A percentile compares a stretch with the other conserved stretches of the same genome.
Evolutionary conservation across 2,329 filamentous ascomycete species (phyloP).

Genomic region (Colletotrichum trifolii): DNA sequence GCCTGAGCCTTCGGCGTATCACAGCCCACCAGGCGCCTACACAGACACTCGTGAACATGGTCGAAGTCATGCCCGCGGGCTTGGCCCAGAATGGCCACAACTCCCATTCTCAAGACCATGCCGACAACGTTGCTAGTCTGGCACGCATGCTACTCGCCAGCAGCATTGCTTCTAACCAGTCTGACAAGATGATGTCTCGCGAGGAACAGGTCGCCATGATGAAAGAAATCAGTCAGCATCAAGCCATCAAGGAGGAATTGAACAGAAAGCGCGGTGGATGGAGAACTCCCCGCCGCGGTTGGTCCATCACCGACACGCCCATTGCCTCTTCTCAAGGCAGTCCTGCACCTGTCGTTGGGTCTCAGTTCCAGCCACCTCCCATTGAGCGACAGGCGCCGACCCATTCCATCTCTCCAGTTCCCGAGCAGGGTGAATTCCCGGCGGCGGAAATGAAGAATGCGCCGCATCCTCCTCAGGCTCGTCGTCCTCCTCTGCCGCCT

Average conservation of each 20-base stretch:
- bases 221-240: conserved; percentile 51
- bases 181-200: conserved; percentile 45
- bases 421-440: conserved; percentile 39
- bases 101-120: conserved; percentile 31
- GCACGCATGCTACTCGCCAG: conserved; percentile 37
- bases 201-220: conserved; percentile 55
- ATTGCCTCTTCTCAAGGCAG: conserved; percentile 36
- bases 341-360: conserved; percentile 12
- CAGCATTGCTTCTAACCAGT: conserved; percentile 35
- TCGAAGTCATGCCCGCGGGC: conserved; percentile 45
- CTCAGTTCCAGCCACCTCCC: neutral
- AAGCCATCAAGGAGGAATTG: conserved; percentile 50
- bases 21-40: neutral
- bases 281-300: conserved; percentile 56
- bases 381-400: neutral
- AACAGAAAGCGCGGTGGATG: conserved; percentile 49
- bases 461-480: conserved; percentile 34
- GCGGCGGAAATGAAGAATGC: conserved; percentile 27
- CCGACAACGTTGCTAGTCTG: conserved; percentile 36
- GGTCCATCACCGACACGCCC: conserved; percentile 58
- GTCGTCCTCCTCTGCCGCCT: conserved; percentile 52
- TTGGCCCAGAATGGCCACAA: conserved; percentile 36
- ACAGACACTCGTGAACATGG: conserved; percentile 41
- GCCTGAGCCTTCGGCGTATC: conserved; percentile 18
- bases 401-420: conserved; percentile 28